Percentiles rank a stretch among this genome's conserved stretches.
These are phyloP conservation scores for Hyphopichia pseudoburtonii DNA, from an alignment of 1,139 yeast species.

Conservation along the genomic window DNA sequence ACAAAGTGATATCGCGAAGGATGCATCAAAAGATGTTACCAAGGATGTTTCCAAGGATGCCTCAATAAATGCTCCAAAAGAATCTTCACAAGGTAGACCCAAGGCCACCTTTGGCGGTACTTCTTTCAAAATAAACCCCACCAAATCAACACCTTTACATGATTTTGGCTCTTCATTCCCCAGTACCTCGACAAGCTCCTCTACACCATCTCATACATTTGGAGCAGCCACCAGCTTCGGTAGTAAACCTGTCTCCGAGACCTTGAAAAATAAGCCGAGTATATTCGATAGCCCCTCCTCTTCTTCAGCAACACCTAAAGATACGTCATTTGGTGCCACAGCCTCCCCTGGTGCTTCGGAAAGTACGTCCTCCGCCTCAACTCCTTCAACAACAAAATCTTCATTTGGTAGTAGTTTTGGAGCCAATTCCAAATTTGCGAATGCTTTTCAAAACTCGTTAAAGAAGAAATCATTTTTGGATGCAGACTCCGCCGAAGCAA, in stretches of 20 bases:
- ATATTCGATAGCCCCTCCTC: constrained; percentile 42
- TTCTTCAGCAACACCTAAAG: constrained; percentile 14
- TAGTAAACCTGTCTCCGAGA: constrained; percentile 28
- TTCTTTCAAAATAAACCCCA: constrained; percentile 22
- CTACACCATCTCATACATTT: constrained; percentile 24
- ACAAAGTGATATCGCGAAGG: neutral
- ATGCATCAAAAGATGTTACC: neutral
- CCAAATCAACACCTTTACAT: neutral
- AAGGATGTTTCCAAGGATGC: neutral
- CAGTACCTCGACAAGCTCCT: constrained; percentile 9
- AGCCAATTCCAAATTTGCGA: constrained; percentile 56
- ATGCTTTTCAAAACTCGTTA: constrained; percentile 53
- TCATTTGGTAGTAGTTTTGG: constrained; percentile 46
- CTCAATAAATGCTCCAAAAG: neutral
- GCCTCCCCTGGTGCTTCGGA: constrained; percentile 5
- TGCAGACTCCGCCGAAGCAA: constrained; percentile 12
- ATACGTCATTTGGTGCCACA: constrained; percentile 5
- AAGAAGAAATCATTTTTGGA: constrained; percentile 59
- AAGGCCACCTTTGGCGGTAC: constrained; percentile 33
- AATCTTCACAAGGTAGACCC: constrained; percentile 7
- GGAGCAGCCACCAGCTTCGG: constrained; percentile 59
- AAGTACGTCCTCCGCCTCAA: constrained; percentile 7
- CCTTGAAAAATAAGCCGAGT: constrained; percentile 24
- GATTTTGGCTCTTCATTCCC: constrained; percentile 13
- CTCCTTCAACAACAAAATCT: constrained; percentile 19